A percentile compares a stretch with the other conserved stretches of the same genome.
These are phyloP conservation scores for Phialemoniopsis sp. DNA, from an alignment of 2,329 filamentous ascomycete species.

Conservation along the genomic window DNA sequence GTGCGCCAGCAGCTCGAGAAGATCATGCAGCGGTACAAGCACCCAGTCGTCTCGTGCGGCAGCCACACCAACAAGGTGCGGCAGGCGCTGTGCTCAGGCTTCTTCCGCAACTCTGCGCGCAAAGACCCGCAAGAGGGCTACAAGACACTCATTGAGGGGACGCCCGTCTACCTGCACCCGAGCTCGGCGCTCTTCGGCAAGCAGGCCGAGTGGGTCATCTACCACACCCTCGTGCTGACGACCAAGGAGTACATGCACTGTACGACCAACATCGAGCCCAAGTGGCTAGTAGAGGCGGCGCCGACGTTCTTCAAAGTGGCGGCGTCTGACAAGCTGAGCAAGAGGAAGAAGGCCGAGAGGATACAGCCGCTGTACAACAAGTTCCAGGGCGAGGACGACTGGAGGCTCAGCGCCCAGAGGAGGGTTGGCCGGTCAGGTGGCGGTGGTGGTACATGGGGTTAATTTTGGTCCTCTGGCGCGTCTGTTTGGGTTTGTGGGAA, in stretches of 20 bases:
- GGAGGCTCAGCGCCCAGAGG: slow-evolving; percentile 85
- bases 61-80: slow-evolving; percentile 83
- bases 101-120: slow-evolving; percentile 91
- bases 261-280: slow-evolving; percentile 89
- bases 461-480: slow-evolving; percentile 16
- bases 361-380: slow-evolving; percentile 95
- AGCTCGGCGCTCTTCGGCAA: slow-evolving; percentile 91
- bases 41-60: slow-evolving; percentile 78
- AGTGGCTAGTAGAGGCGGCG: slow-evolving; percentile 91
- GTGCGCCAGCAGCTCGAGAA: slow-evolving; percentile 87
- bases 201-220: slow-evolving; percentile 93
- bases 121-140: slow-evolving; percentile 97
- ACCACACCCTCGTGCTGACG: slow-evolving; percentile 85
- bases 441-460: slow-evolving; percentile 90
- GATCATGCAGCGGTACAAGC: slow-evolving; percentile 90
- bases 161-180: slow-evolving; percentile 91
- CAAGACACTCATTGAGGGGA: slow-evolving; percentile 94
- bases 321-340: slow-evolving; percentile 78
- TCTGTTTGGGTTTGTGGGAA: too few species aligned
- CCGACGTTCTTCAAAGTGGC: slow-evolving; percentile 99
- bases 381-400: slow-evolving; percentile 89
- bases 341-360: slow-evolving; percentile 88
- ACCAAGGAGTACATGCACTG: slow-evolving; percentile 98
- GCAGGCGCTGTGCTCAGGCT: slow-evolving; percentile 84
- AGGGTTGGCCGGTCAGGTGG: slow-evolving; percentile 79